Conservation (phyloP, 2,329 filamentous ascomycete genomes). For the Monosporascus sp. region DNA sequence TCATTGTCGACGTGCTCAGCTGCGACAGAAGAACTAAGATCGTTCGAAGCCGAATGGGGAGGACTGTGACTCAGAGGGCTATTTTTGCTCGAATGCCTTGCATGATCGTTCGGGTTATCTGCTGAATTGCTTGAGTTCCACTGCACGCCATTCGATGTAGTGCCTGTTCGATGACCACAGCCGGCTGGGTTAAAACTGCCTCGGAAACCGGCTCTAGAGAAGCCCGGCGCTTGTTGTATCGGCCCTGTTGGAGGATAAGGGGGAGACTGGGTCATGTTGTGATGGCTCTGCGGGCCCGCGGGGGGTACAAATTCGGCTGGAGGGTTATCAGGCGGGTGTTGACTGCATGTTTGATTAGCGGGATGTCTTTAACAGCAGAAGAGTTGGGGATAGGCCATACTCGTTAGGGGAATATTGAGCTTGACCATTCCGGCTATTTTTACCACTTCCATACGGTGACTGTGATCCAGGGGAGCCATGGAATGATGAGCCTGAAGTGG, state of each 20-base stretch:
- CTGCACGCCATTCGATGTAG: slow-evolving; percentile 61
- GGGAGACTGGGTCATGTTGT: slow-evolving; percentile 48
- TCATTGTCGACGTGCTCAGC: slow-evolving; percentile 48
- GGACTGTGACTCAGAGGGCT: slow-evolving; percentile 27
- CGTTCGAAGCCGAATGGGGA: slow-evolving; percentile 16
- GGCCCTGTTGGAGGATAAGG: slow-evolving; percentile 54
- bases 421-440: slow-evolving; percentile 46
- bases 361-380: background rate
- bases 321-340: slow-evolving; percentile 57
- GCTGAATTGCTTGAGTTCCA: slow-evolving; percentile 49
- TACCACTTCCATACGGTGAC: slow-evolving; percentile 52
- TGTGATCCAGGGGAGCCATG: slow-evolving; percentile 56
- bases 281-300: slow-evolving; percentile 48
- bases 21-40: slow-evolving; percentile 19
- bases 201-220: slow-evolving; percentile 51
- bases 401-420: slow-evolving; percentile 36
- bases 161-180: slow-evolving; percentile 51
- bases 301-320: slow-evolving; percentile 49
- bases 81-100: slow-evolving; percentile 26
- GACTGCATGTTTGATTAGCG: slow-evolving; percentile 39
- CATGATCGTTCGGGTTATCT: slow-evolving; percentile 15
- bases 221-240: slow-evolving; percentile 43
- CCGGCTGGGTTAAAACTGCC: slow-evolving; percentile 48
- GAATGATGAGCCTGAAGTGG: slow-evolving; percentile 46
- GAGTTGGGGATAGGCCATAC: slow-evolving; percentile 11